Base-by-base conservation (phyloP, 2,329 filamentous ascomycete genomes). In the Epichloe hybrida region DNA sequence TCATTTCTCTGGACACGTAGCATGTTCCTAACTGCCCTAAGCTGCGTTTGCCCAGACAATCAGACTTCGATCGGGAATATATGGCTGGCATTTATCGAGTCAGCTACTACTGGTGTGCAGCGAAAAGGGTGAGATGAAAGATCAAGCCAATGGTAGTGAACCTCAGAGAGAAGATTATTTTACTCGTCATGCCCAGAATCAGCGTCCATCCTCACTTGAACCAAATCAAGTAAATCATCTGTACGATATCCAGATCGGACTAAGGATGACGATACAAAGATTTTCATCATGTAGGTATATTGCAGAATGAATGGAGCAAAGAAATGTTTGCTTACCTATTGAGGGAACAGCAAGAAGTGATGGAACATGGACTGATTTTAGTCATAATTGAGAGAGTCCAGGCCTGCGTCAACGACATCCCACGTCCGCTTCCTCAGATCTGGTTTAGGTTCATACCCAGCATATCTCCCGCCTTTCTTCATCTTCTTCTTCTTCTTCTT, bases 201-300 rank as follows among this genome's bases (percentile, higher is more conserved):
- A 55, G 52, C 56, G 61, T 55, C 53, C 57, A 56, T 68, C 68
- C 54, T 57, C 50, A 52, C 40, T 37, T 36, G 59, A 63, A 57
- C 48, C 49, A 51, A 42, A 56, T 55, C 59, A 58, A 50, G 58
- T 65, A 58, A 59, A 53, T 69, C 66, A 46, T 69, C 54, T 58
- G 55, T 55, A 60, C 56, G 55, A 55, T 58, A 56, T 56, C 57
- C 55, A 54, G 63, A 68, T 94, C 83, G 78, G 88, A 75, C 87
- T 94, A 94, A 94, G 88, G 88, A 95, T 94, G 88, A 94, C 87
- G 85, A 89, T 90, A 89, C 76, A 71, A 77, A 70, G 68, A 67
- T 74, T 89, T 81, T 93, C 88, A 91, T 94, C 88, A 91, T 84
- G 53, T 50, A 49, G 52, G 46, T 31, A 9, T 47, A 23, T 20